Percentiles rank a stretch among this genome's conserved stretches.
Conservation (phyloP, 148 eudicot species). For the Oxyria digyna region DNA sequence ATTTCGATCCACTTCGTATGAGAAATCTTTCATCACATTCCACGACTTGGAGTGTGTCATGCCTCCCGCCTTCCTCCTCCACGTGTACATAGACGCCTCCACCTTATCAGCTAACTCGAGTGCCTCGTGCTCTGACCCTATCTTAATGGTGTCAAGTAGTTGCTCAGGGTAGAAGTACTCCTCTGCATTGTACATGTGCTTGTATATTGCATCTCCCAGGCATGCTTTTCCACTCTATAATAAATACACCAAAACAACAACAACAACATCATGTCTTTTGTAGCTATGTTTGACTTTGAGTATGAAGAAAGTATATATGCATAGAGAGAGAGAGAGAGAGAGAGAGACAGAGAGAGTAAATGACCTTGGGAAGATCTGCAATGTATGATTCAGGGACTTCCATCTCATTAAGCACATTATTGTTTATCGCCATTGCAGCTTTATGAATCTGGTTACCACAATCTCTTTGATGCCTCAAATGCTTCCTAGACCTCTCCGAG, state of each 20-base stretch:
- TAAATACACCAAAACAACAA: neutral
- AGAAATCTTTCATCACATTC: slow-evolving; percentile 55
- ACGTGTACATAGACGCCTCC: slow-evolving; percentile 73
- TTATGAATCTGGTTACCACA: slow-evolving; percentile 80
- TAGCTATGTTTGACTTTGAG: no score
- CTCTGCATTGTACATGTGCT: slow-evolving; percentile 49
- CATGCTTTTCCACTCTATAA: slow-evolving; percentile 76
- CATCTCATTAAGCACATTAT: slow-evolving; percentile 70
- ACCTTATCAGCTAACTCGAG: slow-evolving; percentile 86
- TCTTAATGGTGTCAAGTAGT: slow-evolving; percentile 51
- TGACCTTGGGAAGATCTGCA: slow-evolving; percentile 80
- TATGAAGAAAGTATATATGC: no score
- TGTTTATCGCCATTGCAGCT: slow-evolving; percentile 90
- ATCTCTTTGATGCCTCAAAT: slow-evolving; percentile 59
- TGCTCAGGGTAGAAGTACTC: slow-evolving; percentile 65
- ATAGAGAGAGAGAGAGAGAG: no score
- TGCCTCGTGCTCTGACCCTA: slow-evolving; percentile 84
- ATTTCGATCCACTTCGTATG: slow-evolving; percentile 43
- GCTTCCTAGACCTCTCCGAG: slow-evolving; percentile 50
- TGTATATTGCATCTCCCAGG: slow-evolving; percentile 71
- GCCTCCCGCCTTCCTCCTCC: slow-evolving; percentile 66
- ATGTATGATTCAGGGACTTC: slow-evolving; percentile 74
- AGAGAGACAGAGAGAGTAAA: neutral
- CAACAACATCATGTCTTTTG: neutral
- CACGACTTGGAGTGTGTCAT: slow-evolving; percentile 56